Evolutionary conservation across 768 basidiomycete genomes (phyloP).

Genomic region (Psilocybe tampanensis): DNA sequence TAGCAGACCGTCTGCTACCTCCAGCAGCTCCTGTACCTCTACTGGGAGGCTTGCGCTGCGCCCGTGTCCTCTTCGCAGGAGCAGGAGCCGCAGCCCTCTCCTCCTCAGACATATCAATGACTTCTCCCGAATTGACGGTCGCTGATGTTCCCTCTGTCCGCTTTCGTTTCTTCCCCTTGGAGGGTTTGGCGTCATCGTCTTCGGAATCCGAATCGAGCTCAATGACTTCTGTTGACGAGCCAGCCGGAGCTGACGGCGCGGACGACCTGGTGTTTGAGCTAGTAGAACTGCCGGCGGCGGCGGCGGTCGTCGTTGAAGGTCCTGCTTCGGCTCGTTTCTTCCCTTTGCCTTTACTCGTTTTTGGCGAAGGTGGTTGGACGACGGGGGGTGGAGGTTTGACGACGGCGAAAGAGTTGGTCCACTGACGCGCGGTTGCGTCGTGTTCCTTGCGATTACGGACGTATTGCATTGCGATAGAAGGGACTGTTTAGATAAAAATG

Average conservation of each 20-base stretch:
- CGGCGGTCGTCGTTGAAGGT: no score
- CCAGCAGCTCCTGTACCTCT: constrained; percentile 2
- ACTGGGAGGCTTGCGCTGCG: constrained; percentile 16
- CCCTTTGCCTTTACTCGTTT: constrained; percentile 33
- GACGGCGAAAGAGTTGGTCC: constrained; percentile 75
- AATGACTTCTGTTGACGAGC: constrained; percentile 20
- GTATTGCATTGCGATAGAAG: constrained; percentile 73
- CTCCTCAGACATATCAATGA: constrained; percentile 32
- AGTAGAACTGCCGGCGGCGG: constrained; percentile 16
- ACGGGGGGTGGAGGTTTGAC: constrained; percentile 35
- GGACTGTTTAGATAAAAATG: constrained; percentile 44
- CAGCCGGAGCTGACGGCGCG: constrained; percentile 2
- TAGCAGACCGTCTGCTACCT: constrained; percentile 16
- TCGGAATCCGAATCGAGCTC: constrained; percentile 35
- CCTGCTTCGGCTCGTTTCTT: constrained; percentile 32
- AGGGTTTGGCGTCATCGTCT: not conserved
- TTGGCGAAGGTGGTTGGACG: constrained; percentile 19
- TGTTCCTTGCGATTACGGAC: constrained; percentile 66
- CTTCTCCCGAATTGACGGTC: constrained; percentile 7
- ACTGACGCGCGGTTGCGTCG: constrained; percentile 76
- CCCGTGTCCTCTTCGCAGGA: constrained; percentile 19
- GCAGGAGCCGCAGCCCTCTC: constrained; percentile 23
- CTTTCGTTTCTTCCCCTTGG: constrained; percentile 21
- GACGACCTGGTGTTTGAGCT: constrained; percentile 4
- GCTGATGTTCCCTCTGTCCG: not conserved